Base-by-base conservation (phyloP, 345 rosid genomes). In the Sonneratia caseolaris region DNA sequence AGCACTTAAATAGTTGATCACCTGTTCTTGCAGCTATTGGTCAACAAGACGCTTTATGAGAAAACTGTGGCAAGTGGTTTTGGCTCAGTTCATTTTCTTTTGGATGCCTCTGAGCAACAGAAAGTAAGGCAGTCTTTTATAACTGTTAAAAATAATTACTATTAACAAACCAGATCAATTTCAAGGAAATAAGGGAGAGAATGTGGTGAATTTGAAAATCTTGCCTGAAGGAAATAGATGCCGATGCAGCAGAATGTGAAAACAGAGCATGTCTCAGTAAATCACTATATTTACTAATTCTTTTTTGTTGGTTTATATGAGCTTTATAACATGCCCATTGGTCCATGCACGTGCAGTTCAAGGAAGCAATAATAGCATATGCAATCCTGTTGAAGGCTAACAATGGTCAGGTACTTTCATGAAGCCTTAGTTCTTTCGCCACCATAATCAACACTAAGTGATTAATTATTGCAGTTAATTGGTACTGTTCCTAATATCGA, bases 51-150 rank as follows among this genome's bases (percentile, higher is more conserved):
- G 22, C 96, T 93, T 53, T 93, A 93, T 67, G 97, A 89, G 91
- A 93, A 89, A 88, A 93, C 98, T 36, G 80, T 91, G 79, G 98
- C 97, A 42, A 91, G 98, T 84, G 98, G 97, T 66, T 94, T 91
- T 70, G 97, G 97, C 72, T 81, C 98, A 13, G 89, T 94, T 76
- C 91, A 94, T 80, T 91, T 94, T 80, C 97, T 93, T 82, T 76
- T 93, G 80, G 98, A 93, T 83, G 98, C 97, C 76, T 89, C 98
- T 22, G 96, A 93, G 81, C 97, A 93, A 81, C 98, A 93, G 80
- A 97, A 91, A 80, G 98, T 85, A 74, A 83, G 85, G 79, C 69
- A 38, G 40, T 66, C 71, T 71, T 68, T 73, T 37, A 73, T 43
- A 68, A 53, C 40, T 22, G 45, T 35, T 51, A 37, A 38, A 51